These are phyloP conservation scores for Phialophora chinensis DNA, from an alignment of 2,329 filamentous ascomycete species.

Conservation along the genomic window DNA sequence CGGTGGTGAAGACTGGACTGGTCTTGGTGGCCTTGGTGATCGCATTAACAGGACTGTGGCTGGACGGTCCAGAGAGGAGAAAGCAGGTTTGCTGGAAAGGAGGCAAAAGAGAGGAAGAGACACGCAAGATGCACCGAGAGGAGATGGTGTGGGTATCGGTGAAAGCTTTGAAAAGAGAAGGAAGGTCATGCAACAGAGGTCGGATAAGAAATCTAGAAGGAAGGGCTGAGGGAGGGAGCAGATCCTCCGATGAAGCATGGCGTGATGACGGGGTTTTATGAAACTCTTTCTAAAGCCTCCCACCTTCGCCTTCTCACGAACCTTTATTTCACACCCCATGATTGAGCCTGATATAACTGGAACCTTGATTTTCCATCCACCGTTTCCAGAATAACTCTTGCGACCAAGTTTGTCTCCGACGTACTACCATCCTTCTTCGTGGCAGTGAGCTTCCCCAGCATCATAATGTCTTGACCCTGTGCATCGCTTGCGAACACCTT, in stretches of 20 bases:
- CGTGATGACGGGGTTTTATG: not conserved
- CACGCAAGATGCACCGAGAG: conserved; percentile 73
- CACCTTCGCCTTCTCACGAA: not conserved
- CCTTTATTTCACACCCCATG: too few relatives aligned
- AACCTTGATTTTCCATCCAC: too few relatives aligned
- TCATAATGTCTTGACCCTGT: too few relatives aligned
- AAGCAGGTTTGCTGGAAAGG: conserved; percentile 70
- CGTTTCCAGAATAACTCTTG: too few relatives aligned
- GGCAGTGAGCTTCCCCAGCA: too few relatives aligned
- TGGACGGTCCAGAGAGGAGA: conserved; percentile 60
- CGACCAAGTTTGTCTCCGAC: too few relatives aligned
- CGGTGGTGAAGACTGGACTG: conserved; percentile 92
- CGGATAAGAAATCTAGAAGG: conserved; percentile 40
- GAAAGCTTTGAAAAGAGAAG: conserved; percentile 74
- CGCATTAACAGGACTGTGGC: conserved; percentile 81
- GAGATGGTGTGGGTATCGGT: conserved; percentile 69
- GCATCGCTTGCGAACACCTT: too few relatives aligned
- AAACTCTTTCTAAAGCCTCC: not conserved
- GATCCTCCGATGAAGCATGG: not conserved
- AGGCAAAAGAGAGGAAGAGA: conserved; percentile 76
- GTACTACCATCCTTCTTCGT: too few relatives aligned
- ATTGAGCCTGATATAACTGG: too few relatives aligned
- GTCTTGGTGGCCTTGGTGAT: conserved; percentile 82
- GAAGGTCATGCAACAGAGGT: conserved; percentile 52
- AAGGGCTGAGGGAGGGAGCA: conserved; percentile 24